Conservation (phyloP, 2,329 filamentous ascomycete genomes). For the Aspergillus sp. region DNA sequence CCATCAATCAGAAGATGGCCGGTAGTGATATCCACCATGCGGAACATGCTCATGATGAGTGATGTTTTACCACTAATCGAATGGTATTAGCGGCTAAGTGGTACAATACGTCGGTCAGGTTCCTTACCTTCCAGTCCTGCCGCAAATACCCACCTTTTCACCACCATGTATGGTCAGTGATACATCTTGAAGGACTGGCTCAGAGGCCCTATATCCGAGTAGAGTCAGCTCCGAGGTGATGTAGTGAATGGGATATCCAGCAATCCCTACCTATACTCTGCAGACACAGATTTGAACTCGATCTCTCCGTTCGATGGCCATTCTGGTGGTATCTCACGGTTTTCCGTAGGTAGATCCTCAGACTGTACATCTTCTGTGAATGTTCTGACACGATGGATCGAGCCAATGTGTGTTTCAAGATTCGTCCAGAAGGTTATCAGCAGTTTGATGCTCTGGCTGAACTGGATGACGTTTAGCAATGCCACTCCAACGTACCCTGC, state of each 20-base stretch:
- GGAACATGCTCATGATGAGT: conserved; percentile 44
- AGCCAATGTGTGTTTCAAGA: conserved; percentile 60
- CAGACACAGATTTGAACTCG: conserved; percentile 48
- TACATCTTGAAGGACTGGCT: conserved; percentile 49
- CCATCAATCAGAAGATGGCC: conserved; percentile 48
- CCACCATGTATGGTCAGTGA: conserved; percentile 47
- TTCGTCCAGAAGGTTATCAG: conserved; percentile 58
- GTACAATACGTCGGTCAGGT: background rate
- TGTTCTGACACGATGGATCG: conserved; percentile 57
- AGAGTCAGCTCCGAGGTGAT: conserved; percentile 13
- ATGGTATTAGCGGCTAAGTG: conserved; percentile 4
- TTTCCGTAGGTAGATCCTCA: conserved; percentile 48
- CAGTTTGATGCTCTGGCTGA: conserved; percentile 54
- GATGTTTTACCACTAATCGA: conserved; percentile 45
- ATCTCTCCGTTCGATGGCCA: conserved; percentile 50
- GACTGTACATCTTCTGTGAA: conserved; percentile 50
- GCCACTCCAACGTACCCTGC: conserved; percentile 56
- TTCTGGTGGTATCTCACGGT: conserved; percentile 37
- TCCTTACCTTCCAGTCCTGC: conserved; percentile 41
- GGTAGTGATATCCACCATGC: conserved; percentile 43
- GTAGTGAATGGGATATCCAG: background rate
- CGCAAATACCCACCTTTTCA: conserved; percentile 46
- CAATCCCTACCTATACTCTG: conserved; percentile 43
- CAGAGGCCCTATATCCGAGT: conserved; percentile 20
- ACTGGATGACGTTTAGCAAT: conserved; percentile 55